These are phyloP conservation scores for Malus sieversii DNA, from an alignment of 306 rosid genomes.

Conservation along the genomic window DNA sequence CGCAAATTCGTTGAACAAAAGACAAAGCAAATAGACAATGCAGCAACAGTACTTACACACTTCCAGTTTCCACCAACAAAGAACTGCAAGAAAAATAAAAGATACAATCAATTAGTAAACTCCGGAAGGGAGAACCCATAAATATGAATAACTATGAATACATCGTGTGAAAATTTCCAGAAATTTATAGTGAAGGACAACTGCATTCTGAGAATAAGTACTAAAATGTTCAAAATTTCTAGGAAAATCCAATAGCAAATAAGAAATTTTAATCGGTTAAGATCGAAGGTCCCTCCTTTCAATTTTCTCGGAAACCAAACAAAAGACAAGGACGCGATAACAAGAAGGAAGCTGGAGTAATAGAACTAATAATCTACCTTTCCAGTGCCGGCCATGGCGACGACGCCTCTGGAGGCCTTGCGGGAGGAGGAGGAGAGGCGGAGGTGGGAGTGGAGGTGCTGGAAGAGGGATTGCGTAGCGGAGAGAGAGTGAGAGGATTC, in stretches of 20 bases:
- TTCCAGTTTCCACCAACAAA: constrained; percentile 99
- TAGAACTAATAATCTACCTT: constrained; percentile 33
- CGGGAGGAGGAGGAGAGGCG: constrained; percentile 52
- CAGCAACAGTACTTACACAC: constrained; percentile 56
- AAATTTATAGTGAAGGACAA: neutral
- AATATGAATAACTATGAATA: neutral
- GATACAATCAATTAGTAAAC: constrained; percentile 10
- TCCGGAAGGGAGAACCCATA: neutral
- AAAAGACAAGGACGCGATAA: neutral
- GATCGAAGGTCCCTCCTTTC: neutral
- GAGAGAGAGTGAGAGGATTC: constrained; percentile 35
- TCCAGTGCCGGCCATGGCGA: constrained; percentile 90
- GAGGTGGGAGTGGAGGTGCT: constrained; percentile 44
- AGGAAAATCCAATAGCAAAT: neutral
- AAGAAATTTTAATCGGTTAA: neutral
- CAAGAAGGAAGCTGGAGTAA: neutral
- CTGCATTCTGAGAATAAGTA: neutral
- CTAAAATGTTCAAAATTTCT: neutral
- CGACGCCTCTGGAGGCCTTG: constrained; percentile 54
- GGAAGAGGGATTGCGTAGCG: constrained; percentile 33
- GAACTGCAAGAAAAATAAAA: constrained; percentile 46
- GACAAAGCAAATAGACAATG: neutral
- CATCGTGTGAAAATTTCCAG: neutral
- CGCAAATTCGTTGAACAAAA: neutral
- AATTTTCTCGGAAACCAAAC: neutral